phyloP scores from a whole-genome alignment of 129 eudicot species.

The Artemisia argyi region DNA sequence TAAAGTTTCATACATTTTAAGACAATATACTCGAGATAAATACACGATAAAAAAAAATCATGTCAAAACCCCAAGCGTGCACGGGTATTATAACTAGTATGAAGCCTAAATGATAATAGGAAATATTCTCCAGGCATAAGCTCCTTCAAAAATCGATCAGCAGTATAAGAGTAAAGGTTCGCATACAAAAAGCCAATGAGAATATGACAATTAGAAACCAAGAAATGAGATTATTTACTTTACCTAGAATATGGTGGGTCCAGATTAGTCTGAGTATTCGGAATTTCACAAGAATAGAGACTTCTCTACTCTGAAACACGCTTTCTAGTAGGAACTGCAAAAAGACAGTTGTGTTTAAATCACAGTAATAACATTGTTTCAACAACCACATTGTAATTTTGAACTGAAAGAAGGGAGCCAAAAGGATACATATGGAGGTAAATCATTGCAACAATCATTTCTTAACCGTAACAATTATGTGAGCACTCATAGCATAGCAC shows the following conservation, averaged over 20 bases:
- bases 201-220: conserved; percentile 1
- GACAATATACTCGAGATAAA: no score
- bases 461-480: neutral
- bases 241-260: conserved; percentile 23
- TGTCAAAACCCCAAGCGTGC: no score
- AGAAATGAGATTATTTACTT: conserved; percentile 4
- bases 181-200: neutral
- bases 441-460: neutral
- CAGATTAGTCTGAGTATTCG: conserved; percentile 5
- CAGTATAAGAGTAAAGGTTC: conserved; percentile 4
- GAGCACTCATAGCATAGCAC: conserved; percentile 7
- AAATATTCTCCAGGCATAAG: conserved; percentile 11
- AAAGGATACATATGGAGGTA: conserved; percentile 9
- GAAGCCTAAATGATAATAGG: neutral
- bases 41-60: no score
- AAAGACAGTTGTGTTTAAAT: conserved; percentile 13
- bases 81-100: neutral
- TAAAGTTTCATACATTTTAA: no score
- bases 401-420: conserved; percentile 2
- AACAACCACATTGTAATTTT: conserved; percentile 10
- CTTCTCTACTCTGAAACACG: conserved; percentile 22
- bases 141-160: conserved; percentile 6
- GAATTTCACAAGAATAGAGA: conserved; percentile 1
- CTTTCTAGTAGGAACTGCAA: conserved; percentile 25
- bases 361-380: neutral